phyloP scores from a whole-genome alignment of 140 eudicot genomes.

The Anethum foeniculum region DNA sequence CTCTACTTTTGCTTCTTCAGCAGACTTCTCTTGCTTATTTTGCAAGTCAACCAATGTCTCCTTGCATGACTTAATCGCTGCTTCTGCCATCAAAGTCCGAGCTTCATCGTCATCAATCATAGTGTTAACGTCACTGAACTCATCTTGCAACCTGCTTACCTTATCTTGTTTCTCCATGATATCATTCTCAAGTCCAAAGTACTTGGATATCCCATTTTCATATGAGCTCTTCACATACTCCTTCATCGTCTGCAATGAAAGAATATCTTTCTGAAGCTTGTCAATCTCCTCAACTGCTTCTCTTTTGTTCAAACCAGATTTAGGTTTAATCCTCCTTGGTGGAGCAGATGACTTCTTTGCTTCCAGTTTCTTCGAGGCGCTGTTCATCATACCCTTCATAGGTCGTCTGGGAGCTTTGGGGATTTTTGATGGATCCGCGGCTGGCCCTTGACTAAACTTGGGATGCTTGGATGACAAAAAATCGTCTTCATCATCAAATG shows the following conservation, averaged over 20 bases:
- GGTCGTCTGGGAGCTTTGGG: constrained; percentile 52
- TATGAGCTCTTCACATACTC: constrained; percentile 84
- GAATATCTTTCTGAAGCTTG: constrained; percentile 72
- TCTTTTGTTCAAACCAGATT: constrained; percentile 54
- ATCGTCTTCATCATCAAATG: constrained; percentile 66
- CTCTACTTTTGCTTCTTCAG: constrained; percentile 42
- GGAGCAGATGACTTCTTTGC: constrained; percentile 23
- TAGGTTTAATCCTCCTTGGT: constrained; percentile 7
- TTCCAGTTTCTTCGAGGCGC: constrained; percentile 31
- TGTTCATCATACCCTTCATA: constrained; percentile 31
- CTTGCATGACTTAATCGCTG: constrained; percentile 69
- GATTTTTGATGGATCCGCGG: constrained; percentile 26
- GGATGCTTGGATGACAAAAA: constrained; percentile 26
- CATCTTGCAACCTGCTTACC: constrained; percentile 66
- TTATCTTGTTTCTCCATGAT: constrained; percentile 52
- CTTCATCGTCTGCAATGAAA: constrained; percentile 65
- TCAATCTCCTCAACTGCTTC: constrained; percentile 69
- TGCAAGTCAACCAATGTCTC: constrained; percentile 49
- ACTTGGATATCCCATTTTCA: constrained; percentile 67
- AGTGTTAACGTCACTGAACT: constrained; percentile 31
- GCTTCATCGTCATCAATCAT: constrained; percentile 81
- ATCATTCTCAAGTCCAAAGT: constrained; percentile 50
- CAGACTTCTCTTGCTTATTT: constrained; percentile 44
- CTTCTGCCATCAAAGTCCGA: constrained; percentile 71
- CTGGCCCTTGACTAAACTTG: constrained; percentile 14